phyloP scores from a whole-genome alignment of 2,329 filamentous ascomycete genomes.

The Pseudodiploospora longispora region DNA sequence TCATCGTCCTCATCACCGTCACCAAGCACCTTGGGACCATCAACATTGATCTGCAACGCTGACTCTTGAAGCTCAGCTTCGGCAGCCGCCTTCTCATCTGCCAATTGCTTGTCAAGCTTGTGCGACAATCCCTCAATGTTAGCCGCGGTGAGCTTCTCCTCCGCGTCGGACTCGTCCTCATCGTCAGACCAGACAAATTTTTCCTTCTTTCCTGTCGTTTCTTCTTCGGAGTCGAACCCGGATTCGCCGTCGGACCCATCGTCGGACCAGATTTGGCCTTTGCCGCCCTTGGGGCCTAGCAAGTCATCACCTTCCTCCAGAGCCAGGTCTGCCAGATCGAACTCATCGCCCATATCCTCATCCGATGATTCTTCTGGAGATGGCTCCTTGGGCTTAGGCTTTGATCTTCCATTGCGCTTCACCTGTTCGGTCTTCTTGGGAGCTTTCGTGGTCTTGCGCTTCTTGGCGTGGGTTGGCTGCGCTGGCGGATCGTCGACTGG shows the following conservation, averaged over 20 bases:
- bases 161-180: constrained; percentile 77
- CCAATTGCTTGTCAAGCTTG: constrained; percentile 71
- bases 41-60: constrained; percentile 90
- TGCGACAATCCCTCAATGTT: constrained; percentile 90
- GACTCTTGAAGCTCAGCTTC: constrained; percentile 79
- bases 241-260: constrained; percentile 41
- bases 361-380: constrained; percentile 34
- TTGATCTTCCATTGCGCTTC: constrained; percentile 17
- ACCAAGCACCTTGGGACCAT: constrained; percentile 56
- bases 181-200: constrained; percentile 86
- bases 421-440: constrained; percentile 25
- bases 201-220: constrained; percentile 34
- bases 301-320: constrained; percentile 1
- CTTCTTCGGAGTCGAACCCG: constrained; percentile 65
- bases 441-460: constrained; percentile 29
- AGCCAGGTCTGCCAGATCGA: constrained; percentile 38
- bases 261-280: constrained; percentile 20
- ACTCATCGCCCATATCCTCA: constrained; percentile 32
- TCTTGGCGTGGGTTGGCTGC: constrained; percentile 50
- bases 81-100: constrained; percentile 72
- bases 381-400: constrained; percentile 8
- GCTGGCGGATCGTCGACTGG: constrained; percentile 51
- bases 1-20: constrained; percentile 50
- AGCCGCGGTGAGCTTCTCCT: constrained; percentile 86
- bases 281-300: constrained; percentile 1